Percentiles rank a stretch among this genome's conserved stretches.
Evolutionary conservation across 441 rosid genomes (phyloP).

Genomic region (Corymbia calophylla): DNA sequence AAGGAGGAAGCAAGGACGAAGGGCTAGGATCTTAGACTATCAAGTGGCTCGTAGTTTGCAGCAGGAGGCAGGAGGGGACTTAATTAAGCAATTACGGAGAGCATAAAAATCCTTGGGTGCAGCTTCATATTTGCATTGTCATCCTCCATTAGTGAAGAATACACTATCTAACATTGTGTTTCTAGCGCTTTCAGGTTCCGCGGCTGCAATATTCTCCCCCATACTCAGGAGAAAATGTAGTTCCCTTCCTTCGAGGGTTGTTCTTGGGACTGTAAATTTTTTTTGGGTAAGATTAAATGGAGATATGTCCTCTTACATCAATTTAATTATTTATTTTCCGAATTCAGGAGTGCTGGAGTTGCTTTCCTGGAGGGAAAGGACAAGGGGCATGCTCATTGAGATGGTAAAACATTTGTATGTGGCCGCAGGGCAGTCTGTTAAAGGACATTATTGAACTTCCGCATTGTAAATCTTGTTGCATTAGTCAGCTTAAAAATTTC

Average conservation of each 20-base stretch:
- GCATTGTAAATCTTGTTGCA: neutral
- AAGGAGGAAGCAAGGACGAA: neutral
- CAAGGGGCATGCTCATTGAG: neutral
- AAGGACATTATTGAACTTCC: neutral
- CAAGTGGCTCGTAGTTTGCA: neutral
- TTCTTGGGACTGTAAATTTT: slow-evolving; percentile 25
- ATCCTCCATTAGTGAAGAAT: neutral
- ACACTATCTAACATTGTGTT: neutral
- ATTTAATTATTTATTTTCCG: neutral
- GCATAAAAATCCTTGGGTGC: too few relatives aligned
- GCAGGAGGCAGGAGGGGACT: too few relatives aligned
- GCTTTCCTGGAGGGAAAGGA: neutral
- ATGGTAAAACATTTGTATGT: neutral
- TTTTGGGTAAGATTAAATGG: slow-evolving; percentile 32
- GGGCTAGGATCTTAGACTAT: neutral
- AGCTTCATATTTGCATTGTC: too few relatives aligned
- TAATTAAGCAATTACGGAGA: neutral
- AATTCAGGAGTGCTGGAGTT: neutral
- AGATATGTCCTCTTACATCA: neutral
- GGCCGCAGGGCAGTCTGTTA: neutral
- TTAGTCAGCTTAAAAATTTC: too few relatives aligned
- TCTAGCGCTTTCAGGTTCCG: slow-evolving; percentile 21
- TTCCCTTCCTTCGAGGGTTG: too few relatives aligned
- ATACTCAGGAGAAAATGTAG: too few relatives aligned
- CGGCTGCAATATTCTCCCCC: too few relatives aligned